Base-by-base conservation (phyloP, 108 stramenopile genomes). In the Licmophora abbreviata region DNA sequence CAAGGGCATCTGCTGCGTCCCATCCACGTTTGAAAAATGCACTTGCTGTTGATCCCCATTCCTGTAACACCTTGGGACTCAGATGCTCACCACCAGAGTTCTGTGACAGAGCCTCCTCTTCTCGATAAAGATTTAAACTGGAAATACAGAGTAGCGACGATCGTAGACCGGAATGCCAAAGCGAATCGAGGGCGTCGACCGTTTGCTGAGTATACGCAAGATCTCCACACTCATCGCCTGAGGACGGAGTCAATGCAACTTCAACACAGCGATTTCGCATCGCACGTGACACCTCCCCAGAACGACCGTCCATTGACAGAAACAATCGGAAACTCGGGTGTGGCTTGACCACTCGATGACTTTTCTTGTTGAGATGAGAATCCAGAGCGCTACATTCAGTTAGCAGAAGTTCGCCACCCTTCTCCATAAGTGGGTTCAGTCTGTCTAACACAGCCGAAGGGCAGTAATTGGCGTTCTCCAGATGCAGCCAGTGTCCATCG, bases 201-300 rank as follows among this genome's bases (percentile, higher is more conserved):
- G n/a, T n/a, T n/a, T n/a, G n/a, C n/a, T n/a, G n/a, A n/a, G n/a
- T n/a, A n/a, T n/a, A n/a, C n/a, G n/a, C n/a, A n/a, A n/a, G n/a
- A n/a, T n/a, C n/a, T n/a, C n/a, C n/a, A n/a, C n/a, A n/a, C n/a
- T n/a, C n/a, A 29, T 30, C 33, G n/a, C 25, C 12, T 14, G 21
- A 48, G 38, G 61, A 44, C 0, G 75, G 70, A 11, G 75, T 33
- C 15, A 92, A 50, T 29, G 61, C 74, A 4, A 99, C 56, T 75
- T 99, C 97, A 5, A 98, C 75, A 56, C 99, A 99, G 32, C 99
- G 80, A 68, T 99, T 99, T 38, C 99, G 69, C 99, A 99, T 99
- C 14, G 99, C 97, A 23, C 97, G 83, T 0, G 94, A 95, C 0
- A 99, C 77, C 64, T 99, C 99, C 14, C 96, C 92, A 40, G 73